phyloP scores from a whole-genome alignment of 2,329 filamentous ascomycete genomes.

The Canariomyces notabilis region DNA sequence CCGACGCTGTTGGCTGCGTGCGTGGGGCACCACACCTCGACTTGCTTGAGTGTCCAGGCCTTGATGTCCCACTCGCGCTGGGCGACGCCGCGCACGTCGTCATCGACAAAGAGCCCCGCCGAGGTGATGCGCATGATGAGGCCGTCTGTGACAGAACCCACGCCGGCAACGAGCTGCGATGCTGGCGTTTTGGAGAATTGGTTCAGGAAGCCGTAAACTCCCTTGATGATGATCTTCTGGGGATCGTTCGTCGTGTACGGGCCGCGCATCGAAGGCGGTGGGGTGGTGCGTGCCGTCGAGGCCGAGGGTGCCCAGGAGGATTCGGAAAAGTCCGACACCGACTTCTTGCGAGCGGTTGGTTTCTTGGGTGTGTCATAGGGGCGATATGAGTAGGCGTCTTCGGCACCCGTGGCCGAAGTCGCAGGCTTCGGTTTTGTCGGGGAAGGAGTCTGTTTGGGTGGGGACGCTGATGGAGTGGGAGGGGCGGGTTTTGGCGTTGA shows the following conservation, averaged over 20 bases:
- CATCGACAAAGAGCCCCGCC: conserved; percentile 94
- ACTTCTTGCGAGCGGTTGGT: conserved; percentile 50
- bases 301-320: conserved; percentile 82
- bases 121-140: conserved; percentile 88
- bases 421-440: conserved; percentile 40
- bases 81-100: conserved; percentile 84
- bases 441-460: conserved; percentile 32
- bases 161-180: conserved; percentile 82
- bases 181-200: conserved; percentile 81
- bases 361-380: conserved; percentile 68
- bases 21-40: conserved; percentile 80
- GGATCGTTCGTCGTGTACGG: conserved; percentile 86
- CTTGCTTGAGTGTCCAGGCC: conserved; percentile 89
- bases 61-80: conserved; percentile 99
- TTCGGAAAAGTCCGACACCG: conserved; percentile 72
- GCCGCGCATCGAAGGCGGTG: conserved; percentile 70
- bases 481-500: conserved; percentile 23
- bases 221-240: conserved; percentile 92
- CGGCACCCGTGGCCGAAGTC: conserved; percentile 49
- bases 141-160: conserved; percentile 83
- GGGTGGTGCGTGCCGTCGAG: conserved; percentile 77
- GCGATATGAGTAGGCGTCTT: conserved; percentile 66
- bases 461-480: conserved; percentile 15
- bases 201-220: conserved; percentile 89
- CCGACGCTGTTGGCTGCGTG: conserved; percentile 49